These are phyloP conservation scores for Penicillium sp. DNA, from an alignment of 2,329 filamentous ascomycete genomes.

Conservation along the genomic window DNA sequence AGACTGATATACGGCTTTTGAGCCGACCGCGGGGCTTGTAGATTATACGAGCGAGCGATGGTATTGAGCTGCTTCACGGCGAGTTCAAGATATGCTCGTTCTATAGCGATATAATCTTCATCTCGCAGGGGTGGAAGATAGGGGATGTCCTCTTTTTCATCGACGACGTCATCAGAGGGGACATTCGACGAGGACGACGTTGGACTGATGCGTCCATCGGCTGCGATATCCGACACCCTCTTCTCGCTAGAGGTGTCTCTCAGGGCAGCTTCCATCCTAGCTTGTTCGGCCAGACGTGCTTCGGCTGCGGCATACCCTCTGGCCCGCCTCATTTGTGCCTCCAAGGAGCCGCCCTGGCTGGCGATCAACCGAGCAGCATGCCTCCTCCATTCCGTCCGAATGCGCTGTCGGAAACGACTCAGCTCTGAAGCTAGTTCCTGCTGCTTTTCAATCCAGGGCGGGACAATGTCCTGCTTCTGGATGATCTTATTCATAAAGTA, in stretches of 20 bases:
- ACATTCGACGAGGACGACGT: conserved; percentile 3
- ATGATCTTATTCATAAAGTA: conserved; percentile 99
- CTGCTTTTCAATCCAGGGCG: conserved; percentile 98
- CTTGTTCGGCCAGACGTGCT: conserved; percentile 29
- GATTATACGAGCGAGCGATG: conserved; percentile 81
- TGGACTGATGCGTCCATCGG: conserved; percentile 21
- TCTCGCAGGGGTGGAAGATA: conserved; percentile 67
- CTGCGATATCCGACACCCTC: conserved; percentile 16
- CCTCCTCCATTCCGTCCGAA: conserved; percentile 77
- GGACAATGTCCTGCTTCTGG: conserved; percentile 88
- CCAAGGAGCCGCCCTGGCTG: conserved; percentile 66
- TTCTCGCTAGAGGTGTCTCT: conserved; percentile 5
- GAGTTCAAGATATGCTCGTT: conserved; percentile 68
- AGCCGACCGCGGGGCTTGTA: conserved; percentile 86
- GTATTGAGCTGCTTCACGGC: conserved; percentile 72
- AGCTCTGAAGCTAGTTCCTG: conserved; percentile 72
- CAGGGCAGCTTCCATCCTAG: conserved; percentile 22
- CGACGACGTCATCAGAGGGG: conserved; percentile 7
- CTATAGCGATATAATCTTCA: conserved; percentile 64
- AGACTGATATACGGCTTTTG: conserved; percentile 89
- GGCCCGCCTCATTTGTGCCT: conserved; percentile 66
- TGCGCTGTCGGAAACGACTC: conserved; percentile 62
- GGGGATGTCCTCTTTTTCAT: conserved; percentile 22
- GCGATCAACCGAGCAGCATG: conserved; percentile 75
- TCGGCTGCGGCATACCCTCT: conserved; percentile 72